Percentiles rank a stretch among this genome's conserved stretches.
Conservation (phyloP, 2,329 filamentous ascomycete species). For the Penicillium sp. region DNA sequence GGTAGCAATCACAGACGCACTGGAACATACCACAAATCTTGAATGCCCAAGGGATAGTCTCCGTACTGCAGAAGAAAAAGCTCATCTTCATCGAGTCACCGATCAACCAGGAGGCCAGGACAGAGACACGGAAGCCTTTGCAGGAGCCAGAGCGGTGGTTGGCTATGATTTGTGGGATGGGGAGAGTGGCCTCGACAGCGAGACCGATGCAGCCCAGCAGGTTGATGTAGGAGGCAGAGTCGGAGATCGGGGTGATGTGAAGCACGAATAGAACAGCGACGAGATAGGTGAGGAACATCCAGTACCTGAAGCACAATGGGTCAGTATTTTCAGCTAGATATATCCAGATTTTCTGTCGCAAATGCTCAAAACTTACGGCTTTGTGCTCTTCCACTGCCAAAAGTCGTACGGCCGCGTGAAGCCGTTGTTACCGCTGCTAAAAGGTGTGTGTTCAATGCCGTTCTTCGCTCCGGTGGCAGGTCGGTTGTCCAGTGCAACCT, state of each 20-base stretch:
- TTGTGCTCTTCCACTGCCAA: slow-evolving; percentile 62
- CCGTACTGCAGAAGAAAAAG: slow-evolving; percentile 49
- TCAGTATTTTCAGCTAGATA: slow-evolving; percentile 2
- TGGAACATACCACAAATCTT: slow-evolving; percentile 52
- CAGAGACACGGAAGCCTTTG: slow-evolving; percentile 51
- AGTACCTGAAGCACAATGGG: slow-evolving; percentile 46
- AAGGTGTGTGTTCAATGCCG: slow-evolving; percentile 44
- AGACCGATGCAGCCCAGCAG: slow-evolving; percentile 49
- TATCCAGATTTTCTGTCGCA: neutral
- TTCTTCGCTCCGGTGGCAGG: slow-evolving; percentile 42
- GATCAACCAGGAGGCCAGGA: slow-evolving; percentile 49
- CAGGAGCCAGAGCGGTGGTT: slow-evolving; percentile 51
- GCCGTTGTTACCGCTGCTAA: slow-evolving; percentile 30
- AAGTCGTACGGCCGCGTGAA: slow-evolving; percentile 59
- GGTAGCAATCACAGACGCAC: slow-evolving; percentile 48
- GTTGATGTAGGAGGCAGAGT: slow-evolving; percentile 44
- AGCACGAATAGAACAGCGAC: slow-evolving; percentile 50
- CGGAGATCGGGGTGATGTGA: slow-evolving; percentile 53
- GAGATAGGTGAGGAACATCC: slow-evolving; percentile 59
- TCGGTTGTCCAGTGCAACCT: slow-evolving; percentile 62
- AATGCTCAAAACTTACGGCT: slow-evolving; percentile 46
- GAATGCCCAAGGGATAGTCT: slow-evolving; percentile 50
- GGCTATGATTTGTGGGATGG: slow-evolving; percentile 49
- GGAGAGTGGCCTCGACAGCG: slow-evolving; percentile 50
- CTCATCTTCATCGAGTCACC: slow-evolving; percentile 54